phyloP scores from a whole-genome alignment of 306 rosid genomes.

The Vicia sativa region DNA sequence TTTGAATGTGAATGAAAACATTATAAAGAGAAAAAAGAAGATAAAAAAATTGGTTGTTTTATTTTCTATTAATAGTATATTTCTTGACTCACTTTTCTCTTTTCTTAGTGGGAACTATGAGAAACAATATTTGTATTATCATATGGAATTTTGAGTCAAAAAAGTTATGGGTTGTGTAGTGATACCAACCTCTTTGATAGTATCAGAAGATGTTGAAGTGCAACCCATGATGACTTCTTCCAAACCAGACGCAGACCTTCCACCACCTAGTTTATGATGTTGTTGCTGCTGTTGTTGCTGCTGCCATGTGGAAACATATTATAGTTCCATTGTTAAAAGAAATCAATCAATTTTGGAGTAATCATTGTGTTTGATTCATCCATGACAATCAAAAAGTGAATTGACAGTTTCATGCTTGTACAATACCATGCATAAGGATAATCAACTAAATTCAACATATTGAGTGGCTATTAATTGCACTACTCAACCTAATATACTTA shows the following conservation, averaged over 20 bases:
- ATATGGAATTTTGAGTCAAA: conserved; percentile 29
- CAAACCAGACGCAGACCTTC: conserved; percentile 91
- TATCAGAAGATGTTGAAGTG: conserved; percentile 59
- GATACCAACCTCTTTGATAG: conserved; percentile 71
- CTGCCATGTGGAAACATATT: conserved; percentile 40
- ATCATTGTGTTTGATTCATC: conserved; percentile 53
- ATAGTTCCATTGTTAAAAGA: conserved; percentile 21
- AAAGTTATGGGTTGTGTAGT: conserved; percentile 38
- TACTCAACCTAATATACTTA: conserved; percentile 9
- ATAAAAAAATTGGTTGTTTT: conserved; percentile 15
- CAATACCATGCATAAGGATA: conserved; percentile 23
- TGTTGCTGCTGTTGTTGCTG: conserved; percentile 67
- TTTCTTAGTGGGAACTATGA: conserved; percentile 38
- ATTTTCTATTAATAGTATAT: conserved; percentile 28
- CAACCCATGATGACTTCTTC: conserved; percentile 99
- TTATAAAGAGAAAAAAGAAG: background rate
- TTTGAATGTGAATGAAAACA: background rate
- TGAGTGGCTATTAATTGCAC: conserved; percentile 11
- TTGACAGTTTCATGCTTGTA: conserved; percentile 45
- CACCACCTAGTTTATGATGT: conserved; percentile 72
- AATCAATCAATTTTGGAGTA: conserved; percentile 33
- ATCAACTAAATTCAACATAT: conserved; percentile 9
- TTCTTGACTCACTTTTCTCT: conserved; percentile 40
- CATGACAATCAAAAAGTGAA: conserved; percentile 45
- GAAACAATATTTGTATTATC: background rate